phyloP scores from a whole-genome alignment of 345 rosid genomes.

The Bretschneidera sinensis region DNA sequence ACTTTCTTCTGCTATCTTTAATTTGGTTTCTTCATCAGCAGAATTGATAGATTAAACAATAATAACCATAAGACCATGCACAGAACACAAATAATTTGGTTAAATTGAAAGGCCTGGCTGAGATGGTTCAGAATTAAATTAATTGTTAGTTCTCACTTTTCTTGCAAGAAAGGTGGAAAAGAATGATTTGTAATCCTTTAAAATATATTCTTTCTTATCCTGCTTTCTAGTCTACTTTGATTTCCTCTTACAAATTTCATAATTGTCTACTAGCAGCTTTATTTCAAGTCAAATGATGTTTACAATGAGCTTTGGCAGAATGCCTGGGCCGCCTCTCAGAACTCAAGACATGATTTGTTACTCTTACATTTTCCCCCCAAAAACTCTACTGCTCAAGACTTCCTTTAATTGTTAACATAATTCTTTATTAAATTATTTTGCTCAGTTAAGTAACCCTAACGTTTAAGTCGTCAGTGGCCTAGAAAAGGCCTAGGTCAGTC shows the following conservation, averaged over 20 bases:
- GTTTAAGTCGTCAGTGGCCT: too few species aligned
- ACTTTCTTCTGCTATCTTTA: not conserved
- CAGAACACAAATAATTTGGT: not conserved
- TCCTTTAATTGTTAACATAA: not conserved
- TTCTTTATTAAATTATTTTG: not conserved
- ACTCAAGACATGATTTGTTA: slow-evolving; percentile 41
- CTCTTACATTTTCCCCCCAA: too few species aligned
- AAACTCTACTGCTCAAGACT: too few species aligned
- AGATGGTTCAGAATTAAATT: too few species aligned
- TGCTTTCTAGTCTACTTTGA: not conserved
- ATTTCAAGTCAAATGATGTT: slow-evolving; percentile 82
- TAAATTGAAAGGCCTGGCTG: not conserved
- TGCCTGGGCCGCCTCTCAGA: slow-evolving; percentile 96
- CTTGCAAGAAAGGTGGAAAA: not conserved
- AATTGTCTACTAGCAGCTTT: slow-evolving; percentile 53
- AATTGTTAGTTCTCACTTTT: too few species aligned
- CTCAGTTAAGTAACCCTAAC: too few species aligned
- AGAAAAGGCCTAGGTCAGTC: too few species aligned
- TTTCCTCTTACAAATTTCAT: not conserved
- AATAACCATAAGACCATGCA: not conserved
- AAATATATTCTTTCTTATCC: not conserved
- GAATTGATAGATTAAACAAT: not conserved
- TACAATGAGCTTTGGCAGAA: slow-evolving; percentile 93
- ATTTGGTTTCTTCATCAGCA: not conserved
- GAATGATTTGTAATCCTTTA: not conserved